Conservation (phyloP, 257 asterid species). For the Coffea eugenioides region DNA sequence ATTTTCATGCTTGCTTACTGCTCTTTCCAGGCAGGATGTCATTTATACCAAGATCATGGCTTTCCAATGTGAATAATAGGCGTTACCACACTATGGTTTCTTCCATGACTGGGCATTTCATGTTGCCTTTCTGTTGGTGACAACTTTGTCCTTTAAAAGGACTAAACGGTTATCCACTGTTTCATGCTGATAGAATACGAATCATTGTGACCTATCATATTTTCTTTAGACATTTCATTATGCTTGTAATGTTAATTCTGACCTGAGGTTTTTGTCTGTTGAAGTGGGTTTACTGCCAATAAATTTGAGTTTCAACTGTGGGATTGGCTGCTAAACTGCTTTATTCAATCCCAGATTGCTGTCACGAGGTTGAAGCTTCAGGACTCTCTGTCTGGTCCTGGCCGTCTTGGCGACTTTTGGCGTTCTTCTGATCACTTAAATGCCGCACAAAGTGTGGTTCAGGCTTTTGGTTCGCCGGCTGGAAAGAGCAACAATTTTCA, state of each 20-base stretch:
- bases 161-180: background rate
- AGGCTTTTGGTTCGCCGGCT: constrained; percentile 34
- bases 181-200: background rate
- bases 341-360: constrained; percentile 34
- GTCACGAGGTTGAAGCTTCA: constrained; percentile 40
- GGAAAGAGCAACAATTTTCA: constrained; percentile 36
- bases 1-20: background rate
- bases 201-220: background rate
- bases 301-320: background rate
- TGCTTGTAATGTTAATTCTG: background rate
- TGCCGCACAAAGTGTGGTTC: constrained; percentile 38
- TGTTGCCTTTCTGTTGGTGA: background rate
- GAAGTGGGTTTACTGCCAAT: background rate
- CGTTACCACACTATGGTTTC: background rate
- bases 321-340: constrained; percentile 10
- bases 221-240: background rate
- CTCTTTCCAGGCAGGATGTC: background rate
- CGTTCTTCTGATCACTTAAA: constrained; percentile 37
- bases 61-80: background rate
- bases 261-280: constrained; percentile 3
- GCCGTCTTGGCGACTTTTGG: constrained; percentile 19
- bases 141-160: background rate
- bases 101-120: background rate
- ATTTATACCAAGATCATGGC: background rate
- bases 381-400: constrained; percentile 44